Conservation (phyloP, 495 filamentous ascomycete genomes). For the Rostrohypoxylon terebratum region DNA sequence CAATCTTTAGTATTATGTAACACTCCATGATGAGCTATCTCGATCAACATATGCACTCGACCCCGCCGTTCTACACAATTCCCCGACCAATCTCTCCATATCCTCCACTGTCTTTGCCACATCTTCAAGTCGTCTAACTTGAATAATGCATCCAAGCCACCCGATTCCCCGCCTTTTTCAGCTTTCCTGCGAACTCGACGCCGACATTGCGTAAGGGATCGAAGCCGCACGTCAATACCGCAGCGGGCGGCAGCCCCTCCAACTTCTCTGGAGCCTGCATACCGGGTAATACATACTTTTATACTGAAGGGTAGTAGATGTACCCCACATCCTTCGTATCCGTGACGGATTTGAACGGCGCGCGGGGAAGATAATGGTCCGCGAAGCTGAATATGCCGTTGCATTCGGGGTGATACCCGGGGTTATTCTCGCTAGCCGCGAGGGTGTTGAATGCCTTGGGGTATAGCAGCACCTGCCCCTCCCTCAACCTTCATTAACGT, state of each 20-base stretch:
- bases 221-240: constrained; percentile 54
- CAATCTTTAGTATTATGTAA: no score
- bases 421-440: constrained; percentile 52
- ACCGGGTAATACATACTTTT: constrained; percentile 43
- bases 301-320: constrained; percentile 8
- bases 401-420: constrained; percentile 51
- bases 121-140: no score
- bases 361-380: constrained; percentile 52
- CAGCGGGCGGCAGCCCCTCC: constrained; percentile 39
- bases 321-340: background rate
- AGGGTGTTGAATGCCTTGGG: constrained; percentile 54
- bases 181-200: constrained; percentile 53
- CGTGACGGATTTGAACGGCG: background rate
- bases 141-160: constrained; percentile 51
- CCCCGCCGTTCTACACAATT: no score
- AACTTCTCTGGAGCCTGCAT: constrained; percentile 38
- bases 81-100: constrained; percentile 7
- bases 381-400: constrained; percentile 56
- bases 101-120: constrained; percentile 44
- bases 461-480: constrained; percentile 53
- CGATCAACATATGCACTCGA: no score
- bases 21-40: no score
- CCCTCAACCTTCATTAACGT: background rate
- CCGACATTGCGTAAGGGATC: constrained; percentile 55
- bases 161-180: constrained; percentile 47